phyloP scores from a whole-genome alignment of 345 rosid genomes.

The Hibiscus tridactylites region DNA sequence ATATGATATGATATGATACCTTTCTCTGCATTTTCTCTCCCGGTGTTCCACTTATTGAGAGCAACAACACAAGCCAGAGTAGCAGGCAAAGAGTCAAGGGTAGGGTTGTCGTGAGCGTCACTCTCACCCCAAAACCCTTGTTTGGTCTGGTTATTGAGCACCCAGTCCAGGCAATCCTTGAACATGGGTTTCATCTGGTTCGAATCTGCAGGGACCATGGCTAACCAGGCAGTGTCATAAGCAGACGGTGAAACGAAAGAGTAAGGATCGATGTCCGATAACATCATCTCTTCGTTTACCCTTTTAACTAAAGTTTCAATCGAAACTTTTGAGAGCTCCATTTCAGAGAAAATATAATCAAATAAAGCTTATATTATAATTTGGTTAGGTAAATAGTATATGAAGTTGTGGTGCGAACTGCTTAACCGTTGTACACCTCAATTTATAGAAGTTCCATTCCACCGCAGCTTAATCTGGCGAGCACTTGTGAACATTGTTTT shows the following conservation, averaged over 20 bases:
- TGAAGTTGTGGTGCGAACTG: neutral
- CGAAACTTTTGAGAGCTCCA: neutral
- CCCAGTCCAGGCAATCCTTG: slow-evolving; percentile 47
- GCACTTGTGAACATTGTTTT: no score
- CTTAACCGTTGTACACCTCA: neutral
- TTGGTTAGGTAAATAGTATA: neutral
- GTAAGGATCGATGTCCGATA: neutral
- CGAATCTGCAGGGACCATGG: neutral
- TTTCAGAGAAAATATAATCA: neutral
- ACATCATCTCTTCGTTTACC: slow-evolving; percentile 6
- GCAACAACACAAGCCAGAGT: slow-evolving; percentile 49
- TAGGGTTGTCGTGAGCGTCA: slow-evolving; percentile 18
- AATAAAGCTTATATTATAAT: neutral
- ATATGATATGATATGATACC: slow-evolving; percentile 21
- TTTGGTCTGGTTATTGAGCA: slow-evolving; percentile 30
- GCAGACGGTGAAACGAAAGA: slow-evolving; percentile 1
- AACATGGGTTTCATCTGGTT: slow-evolving; percentile 33
- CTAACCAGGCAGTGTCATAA: slow-evolving; percentile 15
- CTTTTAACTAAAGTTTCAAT: slow-evolving; percentile 1
- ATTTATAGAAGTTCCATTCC: neutral
- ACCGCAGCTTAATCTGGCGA: no score
- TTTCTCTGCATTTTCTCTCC: slow-evolving; percentile 10
- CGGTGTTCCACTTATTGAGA: slow-evolving; percentile 41
- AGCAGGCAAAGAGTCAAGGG: slow-evolving; percentile 32
- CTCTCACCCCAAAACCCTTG: slow-evolving; percentile 36